A percentile compares a stretch with the other conserved stretches of the same genome.
These are phyloP conservation scores for Globisporangium mamillatum DNA, from an alignment of 352 stramenopile species.

Conservation along the genomic window DNA sequence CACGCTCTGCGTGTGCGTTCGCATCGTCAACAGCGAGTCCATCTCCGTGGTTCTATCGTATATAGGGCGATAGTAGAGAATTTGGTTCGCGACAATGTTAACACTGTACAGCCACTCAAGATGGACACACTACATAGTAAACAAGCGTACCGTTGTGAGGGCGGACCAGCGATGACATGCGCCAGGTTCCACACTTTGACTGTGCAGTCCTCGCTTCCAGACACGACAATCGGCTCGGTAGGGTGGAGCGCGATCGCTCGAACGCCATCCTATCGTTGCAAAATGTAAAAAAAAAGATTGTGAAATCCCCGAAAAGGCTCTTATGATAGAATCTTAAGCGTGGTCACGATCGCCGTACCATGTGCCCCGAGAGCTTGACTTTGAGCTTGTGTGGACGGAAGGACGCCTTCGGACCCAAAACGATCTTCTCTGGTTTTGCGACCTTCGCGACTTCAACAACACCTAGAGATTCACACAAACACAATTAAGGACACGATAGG, in stretches of 20 bases:
- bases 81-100: neutral
- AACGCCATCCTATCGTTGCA: slow-evolving; percentile 61
- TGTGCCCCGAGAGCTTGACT: slow-evolving; percentile 79
- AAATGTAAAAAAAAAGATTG: neutral
- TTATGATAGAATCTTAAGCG: neutral
- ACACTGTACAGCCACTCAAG: neutral
- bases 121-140: neutral
- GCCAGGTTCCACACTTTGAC: slow-evolving; percentile 83
- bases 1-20: slow-evolving; percentile 72
- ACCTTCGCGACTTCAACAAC: slow-evolving; percentile 33
- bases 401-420: slow-evolving; percentile 52
- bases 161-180: slow-evolving; percentile 53
- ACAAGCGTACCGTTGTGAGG: slow-evolving; percentile 46
- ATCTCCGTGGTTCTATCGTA: slow-evolving; percentile 54
- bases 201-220: slow-evolving; percentile 82
- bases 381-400: slow-evolving; percentile 84
- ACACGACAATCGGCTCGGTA: slow-evolving; percentile 79
- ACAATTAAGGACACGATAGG: neutral
- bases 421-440: slow-evolving; percentile 42
- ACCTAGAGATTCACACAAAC: slow-evolving; percentile 6
- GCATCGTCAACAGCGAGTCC: slow-evolving; percentile 74
- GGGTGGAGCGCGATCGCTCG: slow-evolving; percentile 75
- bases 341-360: slow-evolving; percentile 35
- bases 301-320: neutral
- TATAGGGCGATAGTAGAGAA: slow-evolving; percentile 2